Conservation (phyloP, 1,284 basidiomycete species). For the Sphaerobolus stellatus region DNA sequence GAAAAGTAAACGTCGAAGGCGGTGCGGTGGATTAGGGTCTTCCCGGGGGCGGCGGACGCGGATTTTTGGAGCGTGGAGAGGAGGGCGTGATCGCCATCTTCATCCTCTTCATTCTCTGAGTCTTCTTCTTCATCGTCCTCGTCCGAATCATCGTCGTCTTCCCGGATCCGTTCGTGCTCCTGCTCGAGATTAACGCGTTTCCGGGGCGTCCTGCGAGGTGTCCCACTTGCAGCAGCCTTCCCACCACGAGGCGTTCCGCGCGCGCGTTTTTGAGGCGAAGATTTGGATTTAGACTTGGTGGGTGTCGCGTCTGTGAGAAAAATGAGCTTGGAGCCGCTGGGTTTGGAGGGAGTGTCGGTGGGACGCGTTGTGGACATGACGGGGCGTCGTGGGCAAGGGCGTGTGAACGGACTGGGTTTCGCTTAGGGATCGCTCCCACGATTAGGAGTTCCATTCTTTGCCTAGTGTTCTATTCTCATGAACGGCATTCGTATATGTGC, state of each 20-base stretch:
- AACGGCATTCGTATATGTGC: too few species aligned
- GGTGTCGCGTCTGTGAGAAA: too few species aligned
- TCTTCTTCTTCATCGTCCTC: background rate
- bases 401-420: too few species aligned
- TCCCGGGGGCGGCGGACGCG: conserved; percentile 24
- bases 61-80: conserved; percentile 6
- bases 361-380: too few species aligned
- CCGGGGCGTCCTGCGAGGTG: background rate
- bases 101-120: background rate
- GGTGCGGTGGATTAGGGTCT: conserved; percentile 25
- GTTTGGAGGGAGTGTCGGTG: too few species aligned
- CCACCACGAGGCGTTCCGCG: background rate
- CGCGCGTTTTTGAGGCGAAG: too few species aligned
- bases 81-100: background rate
- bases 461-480: too few species aligned
- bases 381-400: too few species aligned
- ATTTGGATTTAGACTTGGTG: too few species aligned
- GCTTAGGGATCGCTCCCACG: too few species aligned
- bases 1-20: conserved; percentile 83
- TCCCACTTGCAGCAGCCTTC: background rate
- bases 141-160: background rate
- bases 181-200: background rate
- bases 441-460: too few species aligned
- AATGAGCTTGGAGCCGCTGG: too few species aligned
- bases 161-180: background rate